These are phyloP conservation scores for Polychytrium aggregatum DNA, from an alignment of 192 early-diverging fungal species.

Conservation along the genomic window DNA sequence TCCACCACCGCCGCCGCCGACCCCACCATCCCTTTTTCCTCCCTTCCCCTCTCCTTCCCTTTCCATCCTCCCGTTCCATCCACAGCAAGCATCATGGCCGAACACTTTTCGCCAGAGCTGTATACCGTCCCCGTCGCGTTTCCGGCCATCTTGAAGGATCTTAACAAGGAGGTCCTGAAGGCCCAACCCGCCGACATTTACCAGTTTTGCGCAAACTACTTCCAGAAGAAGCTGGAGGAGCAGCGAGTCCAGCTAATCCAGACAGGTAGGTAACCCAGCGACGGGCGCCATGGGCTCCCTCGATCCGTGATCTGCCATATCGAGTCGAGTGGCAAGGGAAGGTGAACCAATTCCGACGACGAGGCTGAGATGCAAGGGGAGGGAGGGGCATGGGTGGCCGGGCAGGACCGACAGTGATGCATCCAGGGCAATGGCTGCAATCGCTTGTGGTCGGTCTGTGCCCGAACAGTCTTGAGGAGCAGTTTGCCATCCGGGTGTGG, in stretches of 20 bases:
- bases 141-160: constrained; percentile 65
- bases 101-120: too few species aligned
- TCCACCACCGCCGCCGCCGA: too few species aligned
- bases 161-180: constrained; percentile 66
- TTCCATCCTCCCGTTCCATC: too few species aligned
- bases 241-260: constrained; percentile 34
- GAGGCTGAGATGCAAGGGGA: background rate
- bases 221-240: constrained; percentile 74
- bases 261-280: constrained; percentile 7
- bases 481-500: too few species aligned
- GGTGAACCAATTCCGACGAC: background rate
- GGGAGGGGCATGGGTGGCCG: too few species aligned
- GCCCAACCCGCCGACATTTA: constrained; percentile 76
- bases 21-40: too few species aligned
- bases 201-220: constrained; percentile 88
- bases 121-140: constrained; percentile 42
- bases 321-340: background rate
- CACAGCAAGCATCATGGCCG: background rate
- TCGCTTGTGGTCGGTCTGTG: too few species aligned
- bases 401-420: too few species aligned
- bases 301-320: background rate
- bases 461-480: too few species aligned
- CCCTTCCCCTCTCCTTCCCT: too few species aligned
- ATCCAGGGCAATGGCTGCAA: too few species aligned
- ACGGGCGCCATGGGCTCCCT: too few species aligned